Evolutionary conservation across 768 basidiomycete species (phyloP).

Genomic region (Agaricus subrufescens): DNA sequence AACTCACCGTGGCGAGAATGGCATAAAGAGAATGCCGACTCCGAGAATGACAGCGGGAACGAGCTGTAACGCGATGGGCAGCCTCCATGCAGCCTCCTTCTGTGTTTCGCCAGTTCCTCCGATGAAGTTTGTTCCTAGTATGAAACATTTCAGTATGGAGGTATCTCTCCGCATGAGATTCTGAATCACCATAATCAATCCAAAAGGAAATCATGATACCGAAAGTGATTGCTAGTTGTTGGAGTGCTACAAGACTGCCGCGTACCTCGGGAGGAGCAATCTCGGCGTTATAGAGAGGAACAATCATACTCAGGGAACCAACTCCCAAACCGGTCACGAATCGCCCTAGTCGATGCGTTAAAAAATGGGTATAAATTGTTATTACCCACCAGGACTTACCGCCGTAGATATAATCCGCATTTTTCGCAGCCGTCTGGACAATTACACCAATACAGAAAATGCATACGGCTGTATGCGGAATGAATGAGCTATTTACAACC

Average conservation of each 20-base stretch:
- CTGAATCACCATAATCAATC: slow-evolving; percentile 41
- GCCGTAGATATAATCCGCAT: slow-evolving; percentile 62
- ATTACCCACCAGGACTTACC: slow-evolving; percentile 21
- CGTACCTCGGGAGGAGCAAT: slow-evolving; percentile 79
- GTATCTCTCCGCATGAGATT: background rate
- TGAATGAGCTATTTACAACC: background rate
- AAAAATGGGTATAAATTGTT: background rate
- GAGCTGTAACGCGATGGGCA: slow-evolving; percentile 71
- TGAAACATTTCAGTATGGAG: slow-evolving; percentile 34
- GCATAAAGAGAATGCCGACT: slow-evolving; percentile 70
- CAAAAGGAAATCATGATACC: slow-evolving; percentile 67
- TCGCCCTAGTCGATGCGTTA: slow-evolving; percentile 34
- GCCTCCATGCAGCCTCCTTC: slow-evolving; percentile 67
- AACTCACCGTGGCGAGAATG: slow-evolving; percentile 66
- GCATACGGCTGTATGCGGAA: slow-evolving; percentile 37
- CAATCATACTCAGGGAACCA: slow-evolving; percentile 78
- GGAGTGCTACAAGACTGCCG: slow-evolving; percentile 75
- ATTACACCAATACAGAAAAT: slow-evolving; percentile 71
- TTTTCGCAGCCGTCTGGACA: slow-evolving; percentile 58
- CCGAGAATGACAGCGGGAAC: slow-evolving; percentile 70
- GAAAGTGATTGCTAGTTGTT: slow-evolving; percentile 79
- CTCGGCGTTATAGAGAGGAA: slow-evolving; percentile 72
- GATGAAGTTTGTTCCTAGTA: slow-evolving; percentile 62
- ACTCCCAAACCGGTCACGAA: slow-evolving; percentile 80
- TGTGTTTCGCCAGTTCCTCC: slow-evolving; percentile 56